phyloP scores from a whole-genome alignment of 2,329 filamentous ascomycete species.

The Colletotrichum orbiculare region DNA sequence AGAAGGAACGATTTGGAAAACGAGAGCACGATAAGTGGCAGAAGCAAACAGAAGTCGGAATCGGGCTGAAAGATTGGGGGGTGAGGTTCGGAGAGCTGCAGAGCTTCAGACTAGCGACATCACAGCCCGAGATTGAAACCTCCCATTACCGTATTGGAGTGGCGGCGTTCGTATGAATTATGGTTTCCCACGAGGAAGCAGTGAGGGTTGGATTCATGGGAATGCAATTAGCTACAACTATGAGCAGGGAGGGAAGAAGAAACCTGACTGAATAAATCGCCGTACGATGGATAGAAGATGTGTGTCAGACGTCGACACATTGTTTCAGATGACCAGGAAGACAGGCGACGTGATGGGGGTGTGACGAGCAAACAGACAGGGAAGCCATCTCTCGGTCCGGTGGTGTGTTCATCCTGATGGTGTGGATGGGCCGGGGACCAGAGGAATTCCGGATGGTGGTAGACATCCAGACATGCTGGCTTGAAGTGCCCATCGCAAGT shows the following conservation, averaged over 20 bases:
- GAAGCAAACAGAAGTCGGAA: too few species aligned
- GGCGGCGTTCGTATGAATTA: too few species aligned
- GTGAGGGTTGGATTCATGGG: background rate
- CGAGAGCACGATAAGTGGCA: too few species aligned
- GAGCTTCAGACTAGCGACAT: too few species aligned
- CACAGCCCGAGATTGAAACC: too few species aligned
- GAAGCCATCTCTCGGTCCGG: background rate
- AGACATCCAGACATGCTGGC: too few species aligned
- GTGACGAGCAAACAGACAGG: conserved; percentile 3
- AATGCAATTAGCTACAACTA: background rate
- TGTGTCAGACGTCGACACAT: conserved; percentile 33
- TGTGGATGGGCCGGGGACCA: background rate
- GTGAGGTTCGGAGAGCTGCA: too few species aligned
- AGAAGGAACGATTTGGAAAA: too few species aligned
- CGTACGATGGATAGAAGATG: conserved; percentile 20
- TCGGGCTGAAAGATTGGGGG: too few species aligned
- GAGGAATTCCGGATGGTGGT: conserved; percentile 3
- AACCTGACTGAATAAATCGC: background rate
- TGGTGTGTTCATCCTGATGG: conserved; percentile 12
- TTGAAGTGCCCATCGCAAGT: too few species aligned
- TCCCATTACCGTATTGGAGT: too few species aligned
- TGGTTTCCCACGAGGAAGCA: background rate
- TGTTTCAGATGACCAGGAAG: conserved; percentile 36
- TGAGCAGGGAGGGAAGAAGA: background rate
- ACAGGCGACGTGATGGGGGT: conserved; percentile 26